Evolutionary conservation across 108 stramenopile species (phyloP).

Genomic region (Nitzschia sp.): DNA sequence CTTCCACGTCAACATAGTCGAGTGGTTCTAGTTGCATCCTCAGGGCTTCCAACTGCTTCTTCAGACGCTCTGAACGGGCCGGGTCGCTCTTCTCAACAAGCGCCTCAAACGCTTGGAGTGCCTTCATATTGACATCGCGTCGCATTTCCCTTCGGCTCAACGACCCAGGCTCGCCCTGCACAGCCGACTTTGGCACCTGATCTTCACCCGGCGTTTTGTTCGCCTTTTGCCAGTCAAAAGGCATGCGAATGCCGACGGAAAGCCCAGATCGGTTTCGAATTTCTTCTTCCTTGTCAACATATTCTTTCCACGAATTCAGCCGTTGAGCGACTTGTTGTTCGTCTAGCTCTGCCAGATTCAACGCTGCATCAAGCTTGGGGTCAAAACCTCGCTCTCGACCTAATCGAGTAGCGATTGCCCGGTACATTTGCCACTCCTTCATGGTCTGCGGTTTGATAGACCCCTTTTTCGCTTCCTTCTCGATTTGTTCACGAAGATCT

Average conservation of each 20-base stretch:
- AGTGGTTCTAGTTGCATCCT: conserved; percentile 33
- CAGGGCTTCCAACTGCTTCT: conserved; percentile 39
- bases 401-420: conserved; percentile 44
- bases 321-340: conserved; percentile 26
- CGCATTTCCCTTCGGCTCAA: conserved; percentile 22
- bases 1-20: conserved; percentile 42
- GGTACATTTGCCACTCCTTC: conserved; percentile 66
- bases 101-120: conserved; percentile 47
- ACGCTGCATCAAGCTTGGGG: not conserved
- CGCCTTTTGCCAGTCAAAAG: conserved; percentile 41
- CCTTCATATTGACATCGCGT: conserved; percentile 44
- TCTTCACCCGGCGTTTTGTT: conserved; percentile 13
- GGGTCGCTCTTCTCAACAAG: conserved; percentile 33
- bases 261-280: conserved; percentile 39
- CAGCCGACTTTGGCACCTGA: not conserved
- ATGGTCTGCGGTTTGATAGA: conserved; percentile 46
- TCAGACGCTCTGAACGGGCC: conserved; percentile 23
- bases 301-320: conserved; percentile 49
- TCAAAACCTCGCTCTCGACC: conserved; percentile 2
- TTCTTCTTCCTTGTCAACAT: conserved; percentile 38
- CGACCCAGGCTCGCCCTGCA: not conserved
- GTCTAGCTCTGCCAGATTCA: conserved; percentile 1
- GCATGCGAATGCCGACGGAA: conserved; percentile 32
- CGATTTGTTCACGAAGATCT: conserved; percentile 50
- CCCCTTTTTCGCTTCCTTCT: conserved; percentile 47